Base-by-base conservation (phyloP, 2,329 filamentous ascomycete species). In the Aspergillus sp. region DNA sequence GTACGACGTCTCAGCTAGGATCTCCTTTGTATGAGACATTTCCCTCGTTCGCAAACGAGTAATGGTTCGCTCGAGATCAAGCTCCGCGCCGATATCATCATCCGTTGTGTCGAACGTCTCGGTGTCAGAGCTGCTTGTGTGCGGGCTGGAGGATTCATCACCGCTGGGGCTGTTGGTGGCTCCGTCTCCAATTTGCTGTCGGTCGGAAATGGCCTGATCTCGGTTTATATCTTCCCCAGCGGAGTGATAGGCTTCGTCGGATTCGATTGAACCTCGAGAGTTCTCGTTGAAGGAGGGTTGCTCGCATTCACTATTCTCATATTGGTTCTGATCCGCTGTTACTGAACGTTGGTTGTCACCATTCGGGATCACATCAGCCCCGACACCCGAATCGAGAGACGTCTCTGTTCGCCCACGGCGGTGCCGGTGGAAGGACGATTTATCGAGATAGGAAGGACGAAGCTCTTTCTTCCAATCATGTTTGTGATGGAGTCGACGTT, bases 1-100 rank as follows among this genome's bases (percentile, higher is more conserved):
- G 11, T 90, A 78, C 2, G 86, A 87, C 25, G 84, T 83, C 17
- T 90, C 88, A 1, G 87, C 60, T 11, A 68, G 57, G 25, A 58
- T 38, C 13, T 59, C 62, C n/a, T 58, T 53, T 5, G 59, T 30
- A 3, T 48, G 10, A 1, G 32, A 39, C 10, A 61, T 42, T n/a
- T 60, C 62, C 10, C 54, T 54, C 2, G 52, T 25, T 4, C 44
- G 59, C 2, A 58, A 58, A 3, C 53, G 57, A 1, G 50, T 61
- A 6, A 67, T 17, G 2, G 61, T 65, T n/a, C 42, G 44, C 27
- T 66, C 64, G 2, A 66, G 58, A 8, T 63, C 62, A 0, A 65
- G 42, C 2, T 60, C 57, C 1, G 41, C 53, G n/a, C 53, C 53
- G n/a, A 47, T 47, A 8, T 15, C 23, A 11, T 21, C n/a, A 15